Evolutionary conservation across 352 stramenopile species (phyloP).

Genomic region (Globisporangium cystogenes): DNA sequence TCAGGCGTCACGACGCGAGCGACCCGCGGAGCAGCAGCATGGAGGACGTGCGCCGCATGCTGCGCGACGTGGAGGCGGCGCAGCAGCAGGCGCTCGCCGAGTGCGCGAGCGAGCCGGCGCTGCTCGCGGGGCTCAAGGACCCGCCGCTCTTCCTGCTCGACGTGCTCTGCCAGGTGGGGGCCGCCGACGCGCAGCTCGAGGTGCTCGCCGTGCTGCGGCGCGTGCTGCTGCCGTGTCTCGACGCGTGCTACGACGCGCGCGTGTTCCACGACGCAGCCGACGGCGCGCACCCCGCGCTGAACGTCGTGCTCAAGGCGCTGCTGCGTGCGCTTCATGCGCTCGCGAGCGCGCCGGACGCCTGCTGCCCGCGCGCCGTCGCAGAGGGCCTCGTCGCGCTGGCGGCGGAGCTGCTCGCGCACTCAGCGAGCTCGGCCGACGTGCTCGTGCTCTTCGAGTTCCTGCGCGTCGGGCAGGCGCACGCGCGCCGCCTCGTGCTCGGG

Average conservation of each 20-base stretch:
- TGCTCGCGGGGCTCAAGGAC: constrained; percentile 31
- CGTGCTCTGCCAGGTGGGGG: constrained; percentile 30
- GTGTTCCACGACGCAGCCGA: constrained; percentile 19
- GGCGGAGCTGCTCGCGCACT: constrained; percentile 42
- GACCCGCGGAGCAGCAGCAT: no score
- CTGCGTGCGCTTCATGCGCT: constrained; percentile 37
- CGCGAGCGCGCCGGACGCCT: constrained; percentile 21
- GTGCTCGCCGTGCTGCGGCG: constrained; percentile 33
- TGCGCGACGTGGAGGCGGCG: constrained; percentile 30
- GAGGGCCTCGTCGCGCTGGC: constrained; percentile 38
- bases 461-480: constrained; percentile 38
- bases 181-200: constrained; percentile 16
- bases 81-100: constrained; percentile 29
- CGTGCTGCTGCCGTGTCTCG: constrained; percentile 30
- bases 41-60: constrained; percentile 23
- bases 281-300: constrained; percentile 6
- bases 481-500: constrained; percentile 40
- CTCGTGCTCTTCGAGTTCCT: constrained; percentile 72
- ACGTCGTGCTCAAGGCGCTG: constrained; percentile 43
- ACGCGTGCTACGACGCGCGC: constrained; percentile 31
- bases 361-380: constrained; percentile 22
- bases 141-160: constrained; percentile 43
- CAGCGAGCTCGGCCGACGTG: constrained; percentile 50
- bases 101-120: constrained; percentile 15
- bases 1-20: no score